Evolutionary conservation across 164 flowering plant species (phyloP).

Genomic region (Vitis rotundifolia): DNA sequence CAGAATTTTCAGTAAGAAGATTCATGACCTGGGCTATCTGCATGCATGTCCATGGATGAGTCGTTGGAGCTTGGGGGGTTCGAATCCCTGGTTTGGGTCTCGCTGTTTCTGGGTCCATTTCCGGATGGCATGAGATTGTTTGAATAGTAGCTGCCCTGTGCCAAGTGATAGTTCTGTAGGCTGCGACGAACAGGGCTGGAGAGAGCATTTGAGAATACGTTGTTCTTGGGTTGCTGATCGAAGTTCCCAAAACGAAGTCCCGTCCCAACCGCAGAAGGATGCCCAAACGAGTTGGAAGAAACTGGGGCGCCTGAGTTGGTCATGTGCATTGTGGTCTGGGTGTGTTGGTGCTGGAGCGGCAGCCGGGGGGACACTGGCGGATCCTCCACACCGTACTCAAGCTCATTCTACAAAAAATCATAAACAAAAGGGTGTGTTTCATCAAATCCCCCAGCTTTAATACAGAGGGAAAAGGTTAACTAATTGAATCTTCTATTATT

Average conservation of each 20-base stretch:
- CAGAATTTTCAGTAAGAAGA: conserved; percentile 10
- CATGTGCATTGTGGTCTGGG: conserved; percentile 10
- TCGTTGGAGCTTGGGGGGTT: conserved; percentile 30
- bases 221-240: conserved; percentile 41
- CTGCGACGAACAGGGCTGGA: conserved; percentile 63
- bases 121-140: conserved; percentile 11
- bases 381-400: conserved; percentile 33
- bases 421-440: neutral
- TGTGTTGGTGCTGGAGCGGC: conserved; percentile 22
- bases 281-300: conserved; percentile 7
- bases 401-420: conserved; percentile 28
- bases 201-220: conserved; percentile 62
- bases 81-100: conserved; percentile 24
- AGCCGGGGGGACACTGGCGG: conserved; percentile 23
- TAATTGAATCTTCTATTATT: too few species aligned
- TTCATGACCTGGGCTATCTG: conserved; percentile 38
- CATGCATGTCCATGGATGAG: conserved; percentile 64
- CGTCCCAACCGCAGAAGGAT: conserved; percentile 18
- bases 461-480: too few species aligned
- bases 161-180: conserved; percentile 51
- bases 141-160: conserved; percentile 25
- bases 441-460: too few species aligned
- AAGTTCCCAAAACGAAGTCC: conserved; percentile 24
- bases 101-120: conserved; percentile 29
- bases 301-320: conserved; percentile 9